A percentile compares a stretch with the other conserved stretches of the same genome.
phyloP scores from a whole-genome alignment of 345 rosid genomes.

The Pugionium dolabratum region DNA sequence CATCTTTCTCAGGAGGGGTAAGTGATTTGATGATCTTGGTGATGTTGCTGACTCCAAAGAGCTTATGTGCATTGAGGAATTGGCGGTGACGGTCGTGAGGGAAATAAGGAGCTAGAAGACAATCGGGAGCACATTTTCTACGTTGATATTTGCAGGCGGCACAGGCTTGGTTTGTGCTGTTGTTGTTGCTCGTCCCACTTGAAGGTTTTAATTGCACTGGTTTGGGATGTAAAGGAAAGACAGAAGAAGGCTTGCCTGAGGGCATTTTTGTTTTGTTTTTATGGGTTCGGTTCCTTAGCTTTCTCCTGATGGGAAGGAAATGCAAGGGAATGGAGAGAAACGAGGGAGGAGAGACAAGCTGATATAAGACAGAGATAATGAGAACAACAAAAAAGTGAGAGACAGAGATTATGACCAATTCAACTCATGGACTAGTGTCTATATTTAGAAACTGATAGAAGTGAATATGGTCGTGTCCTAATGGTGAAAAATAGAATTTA shows the following conservation, averaged over 20 bases:
- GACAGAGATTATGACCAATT: constrained; percentile 43
- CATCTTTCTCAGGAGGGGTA: constrained; percentile 58
- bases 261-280: constrained; percentile 46
- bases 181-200: constrained; percentile 30
- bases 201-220: constrained; percentile 39
- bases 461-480: constrained; percentile 35
- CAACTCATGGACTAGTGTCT: constrained; percentile 38
- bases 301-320: constrained; percentile 49
- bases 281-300: constrained; percentile 42
- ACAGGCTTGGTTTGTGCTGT: constrained; percentile 70
- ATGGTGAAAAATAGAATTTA: constrained; percentile 43
- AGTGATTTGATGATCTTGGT: constrained; percentile 78
- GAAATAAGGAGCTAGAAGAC: constrained; percentile 95
- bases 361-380: constrained; percentile 27
- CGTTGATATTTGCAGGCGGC: constrained; percentile 99
- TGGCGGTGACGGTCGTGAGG: constrained; percentile 83
- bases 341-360: constrained; percentile 44
- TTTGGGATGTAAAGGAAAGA: constrained; percentile 47
- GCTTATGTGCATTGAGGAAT: constrained; percentile 90
- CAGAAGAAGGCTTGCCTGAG: constrained; percentile 64
- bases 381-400: too few relatives aligned
- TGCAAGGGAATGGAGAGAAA: constrained; percentile 51
- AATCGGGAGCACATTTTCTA: constrained; percentile 85
- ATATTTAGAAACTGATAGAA: constrained; percentile 35
- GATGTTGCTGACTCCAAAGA: constrained; percentile 90